A percentile compares a stretch with the other conserved stretches of the same genome.
phyloP scores from a whole-genome alignment of 257 asterid species.

The Jaltomata sinuosa region DNA sequence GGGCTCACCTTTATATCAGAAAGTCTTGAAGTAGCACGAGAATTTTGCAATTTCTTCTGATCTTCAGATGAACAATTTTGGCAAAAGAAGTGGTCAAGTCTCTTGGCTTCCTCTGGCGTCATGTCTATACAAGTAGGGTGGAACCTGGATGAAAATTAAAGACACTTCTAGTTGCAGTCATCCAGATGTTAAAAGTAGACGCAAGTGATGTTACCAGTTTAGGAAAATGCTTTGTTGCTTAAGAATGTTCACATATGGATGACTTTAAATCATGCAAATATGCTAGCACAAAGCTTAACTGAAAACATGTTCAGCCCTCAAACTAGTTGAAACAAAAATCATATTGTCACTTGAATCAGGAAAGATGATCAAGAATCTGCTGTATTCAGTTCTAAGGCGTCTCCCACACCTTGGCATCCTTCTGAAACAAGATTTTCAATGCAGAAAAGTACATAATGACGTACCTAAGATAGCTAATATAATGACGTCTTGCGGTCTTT shows the following conservation, averaged over 20 bases:
- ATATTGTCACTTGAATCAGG: not conserved
- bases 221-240: not conserved
- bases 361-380: not conserved
- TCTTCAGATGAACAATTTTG: conserved; percentile 61
- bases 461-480: not conserved
- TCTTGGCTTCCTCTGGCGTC: conserved; percentile 68
- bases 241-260: not conserved
- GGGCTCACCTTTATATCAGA: conserved; percentile 54
- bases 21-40: conserved; percentile 52
- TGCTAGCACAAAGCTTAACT: not conserved
- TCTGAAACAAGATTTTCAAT: not conserved
- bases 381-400: not conserved
- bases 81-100: conserved; percentile 67
- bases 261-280: not conserved
- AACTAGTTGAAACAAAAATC: not conserved
- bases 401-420: not conserved
- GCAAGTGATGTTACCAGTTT: not conserved
- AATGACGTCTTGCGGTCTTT: not conserved
- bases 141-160: conserved; percentile 50
- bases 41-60: conserved; percentile 42
- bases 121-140: conserved; percentile 75
- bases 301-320: not conserved
- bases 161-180: not conserved
- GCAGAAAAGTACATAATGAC: not conserved
- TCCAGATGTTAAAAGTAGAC: not conserved